A percentile compares a stretch with the other conserved stretches of the same genome.
Evolutionary conservation across 1,284 basidiomycete genomes (phyloP).

Genomic region (Cryptococcus maquisensis): DNA sequence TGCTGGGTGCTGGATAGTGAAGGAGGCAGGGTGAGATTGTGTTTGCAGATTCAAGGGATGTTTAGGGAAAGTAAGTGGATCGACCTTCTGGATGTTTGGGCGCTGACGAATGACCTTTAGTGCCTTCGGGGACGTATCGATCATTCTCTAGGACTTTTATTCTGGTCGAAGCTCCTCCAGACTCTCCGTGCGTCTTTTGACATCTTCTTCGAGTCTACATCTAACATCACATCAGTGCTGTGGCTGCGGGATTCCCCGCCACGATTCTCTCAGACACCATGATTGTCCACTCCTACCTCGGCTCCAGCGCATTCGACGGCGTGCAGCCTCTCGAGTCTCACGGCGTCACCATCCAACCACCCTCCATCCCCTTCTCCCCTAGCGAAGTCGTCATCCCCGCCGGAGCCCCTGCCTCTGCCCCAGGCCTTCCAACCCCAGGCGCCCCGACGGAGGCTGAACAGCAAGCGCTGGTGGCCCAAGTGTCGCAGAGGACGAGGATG

Average conservation of each 20-base stretch:
- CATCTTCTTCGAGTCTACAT: not conserved
- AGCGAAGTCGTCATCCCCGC: not conserved
- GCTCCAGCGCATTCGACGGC: slow-evolving; percentile 61
- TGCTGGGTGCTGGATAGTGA: slow-evolving; percentile 70
- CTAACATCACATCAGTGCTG: slow-evolving; percentile 33
- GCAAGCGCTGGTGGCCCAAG: slow-evolving; percentile 53
- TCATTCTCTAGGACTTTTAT: slow-evolving; percentile 93
- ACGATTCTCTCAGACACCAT: slow-evolving; percentile 84
- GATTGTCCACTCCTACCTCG: slow-evolving; percentile 76
- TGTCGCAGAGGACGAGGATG: slow-evolving; percentile 67
- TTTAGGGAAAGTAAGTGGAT: slow-evolving; percentile 73
- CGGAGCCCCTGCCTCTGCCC: not conserved
- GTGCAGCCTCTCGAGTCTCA: slow-evolving; percentile 26
- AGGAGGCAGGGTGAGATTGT: slow-evolving; percentile 56
- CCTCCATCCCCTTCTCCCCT: slow-evolving; percentile 8
- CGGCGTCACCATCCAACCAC: slow-evolving; percentile 42
- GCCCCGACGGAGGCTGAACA: slow-evolving; percentile 13
- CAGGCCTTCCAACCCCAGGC: not conserved
- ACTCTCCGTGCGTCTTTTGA: slow-evolving; percentile 64
- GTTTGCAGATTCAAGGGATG: slow-evolving; percentile 85
- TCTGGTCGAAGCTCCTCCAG: slow-evolving; percentile 71
- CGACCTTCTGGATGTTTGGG: not conserved
- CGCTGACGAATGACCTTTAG: slow-evolving; percentile 6
- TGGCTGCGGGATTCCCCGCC: slow-evolving; percentile 80
- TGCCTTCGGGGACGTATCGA: slow-evolving; percentile 53